phyloP scores from a whole-genome alignment of 192 early-diverging fungal genomes.

The Phlyctochytrium bullatum region DNA sequence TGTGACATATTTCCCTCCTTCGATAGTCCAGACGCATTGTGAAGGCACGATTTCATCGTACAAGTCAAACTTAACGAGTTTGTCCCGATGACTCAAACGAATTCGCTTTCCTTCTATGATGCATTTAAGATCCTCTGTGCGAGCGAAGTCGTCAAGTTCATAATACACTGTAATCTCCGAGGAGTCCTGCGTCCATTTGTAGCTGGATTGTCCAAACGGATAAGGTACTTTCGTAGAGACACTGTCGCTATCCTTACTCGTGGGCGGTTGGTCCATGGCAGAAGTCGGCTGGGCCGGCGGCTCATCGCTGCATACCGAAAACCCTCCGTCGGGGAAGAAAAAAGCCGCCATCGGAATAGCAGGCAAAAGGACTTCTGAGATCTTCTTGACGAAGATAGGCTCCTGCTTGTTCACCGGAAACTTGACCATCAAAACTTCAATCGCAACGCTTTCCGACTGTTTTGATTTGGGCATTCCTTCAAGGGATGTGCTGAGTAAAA shows the following conservation, averaged over 20 bases:
- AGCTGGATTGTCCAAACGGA: not conserved
- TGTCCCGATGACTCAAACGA: not conserved
- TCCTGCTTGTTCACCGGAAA: no score
- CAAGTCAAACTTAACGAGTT: not conserved
- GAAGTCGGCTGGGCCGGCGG: not conserved
- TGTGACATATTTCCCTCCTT: not conserved
- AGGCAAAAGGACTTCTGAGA: not conserved
- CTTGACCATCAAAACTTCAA: no score
- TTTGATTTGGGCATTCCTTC: no score
- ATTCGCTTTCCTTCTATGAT: not conserved
- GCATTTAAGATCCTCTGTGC: not conserved
- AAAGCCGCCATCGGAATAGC: not conserved
- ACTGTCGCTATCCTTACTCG: no score
- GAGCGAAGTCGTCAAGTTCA: not conserved
- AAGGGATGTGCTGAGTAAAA: no score
- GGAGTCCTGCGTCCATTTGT: not conserved
- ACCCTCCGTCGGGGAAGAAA: not conserved
- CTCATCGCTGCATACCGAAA: not conserved
- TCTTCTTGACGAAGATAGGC: not conserved
- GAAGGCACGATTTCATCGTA: not conserved
- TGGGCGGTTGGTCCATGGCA: not conserved
- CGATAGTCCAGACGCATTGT: not conserved
- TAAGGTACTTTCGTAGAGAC: no score
- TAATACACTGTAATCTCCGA: not conserved
- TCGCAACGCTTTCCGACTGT: no score